Percentiles rank a stretch among this genome's conserved stretches.
Conservation (phyloP, 2,329 filamentous ascomycete genomes). For the Penicillium olsonii region DNA sequence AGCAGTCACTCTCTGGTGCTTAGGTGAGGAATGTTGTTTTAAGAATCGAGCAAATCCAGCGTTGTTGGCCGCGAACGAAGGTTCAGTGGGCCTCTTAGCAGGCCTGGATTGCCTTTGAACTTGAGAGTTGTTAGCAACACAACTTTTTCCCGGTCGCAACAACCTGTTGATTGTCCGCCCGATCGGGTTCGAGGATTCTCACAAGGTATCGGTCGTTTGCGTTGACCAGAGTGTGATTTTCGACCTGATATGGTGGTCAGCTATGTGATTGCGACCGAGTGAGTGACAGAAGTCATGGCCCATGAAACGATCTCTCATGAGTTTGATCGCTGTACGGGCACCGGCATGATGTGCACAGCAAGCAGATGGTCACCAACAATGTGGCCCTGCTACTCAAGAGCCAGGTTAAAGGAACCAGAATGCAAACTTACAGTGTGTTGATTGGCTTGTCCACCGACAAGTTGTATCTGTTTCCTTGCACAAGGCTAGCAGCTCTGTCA, state of each 20-base stretch:
- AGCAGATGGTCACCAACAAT: not conserved
- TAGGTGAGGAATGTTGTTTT: conserved; percentile 50
- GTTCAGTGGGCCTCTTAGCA: not conserved
- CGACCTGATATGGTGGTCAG: conserved; percentile 17
- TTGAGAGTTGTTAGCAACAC: not conserved
- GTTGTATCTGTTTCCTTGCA: conserved; percentile 30
- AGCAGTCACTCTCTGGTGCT: conserved; percentile 51
- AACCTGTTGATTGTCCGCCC: conserved; percentile 28
- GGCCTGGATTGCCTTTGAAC: not conserved
- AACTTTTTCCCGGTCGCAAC: conserved; percentile 11
- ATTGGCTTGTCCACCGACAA: conserved; percentile 27
- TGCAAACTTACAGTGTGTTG: conserved; percentile 32
- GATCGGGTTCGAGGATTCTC: conserved; percentile 3
- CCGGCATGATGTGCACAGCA: not conserved
- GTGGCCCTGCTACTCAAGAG: too few relatives aligned
- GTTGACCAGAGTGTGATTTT: not conserved
- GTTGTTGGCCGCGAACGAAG: conserved; percentile 30
- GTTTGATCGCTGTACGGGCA: not conserved
- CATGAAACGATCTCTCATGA: too few relatives aligned
- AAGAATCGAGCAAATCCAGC: conserved; percentile 50
- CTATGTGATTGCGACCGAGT: not conserved
- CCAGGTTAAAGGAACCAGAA: not conserved
- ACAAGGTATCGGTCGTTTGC: conserved; percentile 5
- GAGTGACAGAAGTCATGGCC: too few relatives aligned
- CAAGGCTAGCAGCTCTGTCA: conserved; percentile 40